Conservation (phyloP, 805 yeast species). For the Metschnikowia borealis region DNA sequence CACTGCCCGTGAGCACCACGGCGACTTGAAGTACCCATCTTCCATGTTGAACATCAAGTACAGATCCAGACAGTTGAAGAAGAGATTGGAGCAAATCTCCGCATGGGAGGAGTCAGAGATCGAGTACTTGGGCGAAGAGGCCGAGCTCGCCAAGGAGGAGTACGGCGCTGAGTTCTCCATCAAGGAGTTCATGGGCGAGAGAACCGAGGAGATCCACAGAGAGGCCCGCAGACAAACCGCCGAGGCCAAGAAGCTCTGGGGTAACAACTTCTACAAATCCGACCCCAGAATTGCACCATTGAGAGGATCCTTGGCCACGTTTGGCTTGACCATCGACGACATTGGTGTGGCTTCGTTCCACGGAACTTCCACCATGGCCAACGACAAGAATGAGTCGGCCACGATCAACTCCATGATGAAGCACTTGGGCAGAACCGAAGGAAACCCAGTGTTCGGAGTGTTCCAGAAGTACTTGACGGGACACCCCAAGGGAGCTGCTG, state of each 20-base stretch:
- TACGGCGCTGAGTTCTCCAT: constrained; percentile 46
- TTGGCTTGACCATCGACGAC: constrained; percentile 90
- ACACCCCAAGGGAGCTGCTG: constrained; percentile 99
- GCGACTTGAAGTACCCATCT: constrained; percentile 71
- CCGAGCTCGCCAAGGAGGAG: constrained; percentile 49
- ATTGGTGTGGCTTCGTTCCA: constrained; percentile 97
- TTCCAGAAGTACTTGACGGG: constrained; percentile 99
- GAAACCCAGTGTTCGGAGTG: constrained; percentile 96
- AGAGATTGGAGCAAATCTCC: constrained; percentile 72
- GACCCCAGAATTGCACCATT: constrained; percentile 96
- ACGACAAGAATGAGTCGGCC: constrained; percentile 95
- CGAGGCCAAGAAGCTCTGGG: constrained; percentile 91
- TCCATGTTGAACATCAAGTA: constrained; percentile 84
- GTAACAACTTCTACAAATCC: constrained; percentile 86
- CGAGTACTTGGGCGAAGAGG: constrained; percentile 66
- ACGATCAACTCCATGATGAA: constrained; percentile 89
- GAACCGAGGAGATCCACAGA: constrained; percentile 80
- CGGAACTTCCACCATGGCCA: constrained; percentile 98
- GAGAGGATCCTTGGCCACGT: constrained; percentile 94
- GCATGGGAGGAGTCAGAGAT: constrained; percentile 84
- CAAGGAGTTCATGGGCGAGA: constrained; percentile 61
- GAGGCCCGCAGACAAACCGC: constrained; percentile 82
- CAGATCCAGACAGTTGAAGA: constrained; percentile 85
- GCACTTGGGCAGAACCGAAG: constrained; percentile 94
- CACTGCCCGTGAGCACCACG: constrained; percentile 91